Conservation (phyloP, 495 filamentous ascomycete genomes). For the Aspergillus bridgeri region DNA sequence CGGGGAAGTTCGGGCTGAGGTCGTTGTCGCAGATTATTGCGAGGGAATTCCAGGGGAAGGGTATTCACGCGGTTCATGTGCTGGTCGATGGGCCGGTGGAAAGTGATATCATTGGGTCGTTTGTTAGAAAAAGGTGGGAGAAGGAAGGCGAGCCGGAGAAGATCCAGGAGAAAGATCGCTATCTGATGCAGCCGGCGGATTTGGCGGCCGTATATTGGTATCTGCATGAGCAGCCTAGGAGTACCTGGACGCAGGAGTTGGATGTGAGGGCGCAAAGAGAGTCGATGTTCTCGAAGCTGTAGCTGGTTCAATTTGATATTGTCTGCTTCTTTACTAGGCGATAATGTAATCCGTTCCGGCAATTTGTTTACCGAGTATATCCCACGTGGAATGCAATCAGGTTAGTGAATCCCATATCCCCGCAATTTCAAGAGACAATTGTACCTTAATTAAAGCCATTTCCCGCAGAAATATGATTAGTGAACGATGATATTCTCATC, state of each 20-base stretch:
- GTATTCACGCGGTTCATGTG: constrained; percentile 29
- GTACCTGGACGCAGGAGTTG: constrained; percentile 25
- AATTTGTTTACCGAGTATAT: too few species aligned
- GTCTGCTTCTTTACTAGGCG: too few species aligned
- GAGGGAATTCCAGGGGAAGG: constrained; percentile 25
- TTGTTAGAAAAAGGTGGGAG: constrained; percentile 35
- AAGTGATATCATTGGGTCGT: constrained; percentile 41
- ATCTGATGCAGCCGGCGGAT: constrained; percentile 28
- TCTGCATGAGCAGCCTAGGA: constrained; percentile 19
- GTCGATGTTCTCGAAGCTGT: constrained; percentile 18
- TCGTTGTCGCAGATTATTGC: constrained; percentile 27
- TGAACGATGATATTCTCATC: neutral
- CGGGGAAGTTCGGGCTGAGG: constrained; percentile 30
- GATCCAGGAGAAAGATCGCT: constrained; percentile 21
- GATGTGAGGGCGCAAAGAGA: constrained; percentile 17
- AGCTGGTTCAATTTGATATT: too few species aligned
- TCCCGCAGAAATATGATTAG: neutral
- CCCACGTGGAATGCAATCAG: too few species aligned
- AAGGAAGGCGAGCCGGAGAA: constrained; percentile 24
- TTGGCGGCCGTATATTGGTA: constrained; percentile 22
- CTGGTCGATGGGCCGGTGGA: constrained; percentile 35
- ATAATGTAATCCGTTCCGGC: too few species aligned
- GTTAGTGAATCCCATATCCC: too few species aligned
- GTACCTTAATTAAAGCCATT: too few species aligned
- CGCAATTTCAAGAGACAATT: too few species aligned